A percentile compares a stretch with the other conserved stretches of the same genome.
Evolutionary conservation across 306 rosid genomes (phyloP).

Genomic region (Arachis stenosperma): DNA sequence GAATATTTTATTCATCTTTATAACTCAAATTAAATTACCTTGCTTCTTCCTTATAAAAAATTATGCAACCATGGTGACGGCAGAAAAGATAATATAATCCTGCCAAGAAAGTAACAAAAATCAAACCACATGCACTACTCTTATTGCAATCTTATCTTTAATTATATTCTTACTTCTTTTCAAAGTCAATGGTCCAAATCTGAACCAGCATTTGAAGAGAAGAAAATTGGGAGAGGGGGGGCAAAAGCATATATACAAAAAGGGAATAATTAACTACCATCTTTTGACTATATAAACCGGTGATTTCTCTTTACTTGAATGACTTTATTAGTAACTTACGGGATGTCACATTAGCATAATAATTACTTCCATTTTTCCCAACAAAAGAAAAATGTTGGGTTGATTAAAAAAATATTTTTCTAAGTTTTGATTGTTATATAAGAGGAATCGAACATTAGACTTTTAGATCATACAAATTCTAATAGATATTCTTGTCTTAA

Average conservation of each 20-base stretch:
- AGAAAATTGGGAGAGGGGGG: constrained; percentile 13
- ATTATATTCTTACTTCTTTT: constrained; percentile 12
- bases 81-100: not conserved
- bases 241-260: constrained; percentile 39
- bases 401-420: not conserved
- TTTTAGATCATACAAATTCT: no score
- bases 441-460: no score
- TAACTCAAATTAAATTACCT: not conserved
- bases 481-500: no score
- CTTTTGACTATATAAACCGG: constrained; percentile 60
- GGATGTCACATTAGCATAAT: constrained; percentile 17
- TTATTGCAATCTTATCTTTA: constrained; percentile 5
- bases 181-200: constrained; percentile 30
- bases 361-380: constrained; percentile 13
- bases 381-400: not conserved
- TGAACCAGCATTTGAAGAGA: not conserved
- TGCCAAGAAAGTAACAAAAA: constrained; percentile 11
- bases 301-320: not conserved
- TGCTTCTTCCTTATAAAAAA: not conserved
- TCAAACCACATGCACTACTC: constrained; percentile 5
- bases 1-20: not conserved
- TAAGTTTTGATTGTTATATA: no score
- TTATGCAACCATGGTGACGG: not conserved
- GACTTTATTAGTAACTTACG: constrained; percentile 32
- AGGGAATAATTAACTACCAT: constrained; percentile 33